Percentiles rank a stretch among this genome's conserved stretches.
phyloP scores from a whole-genome alignment of 1,284 basidiomycete genomes.

The Cryptococcus maquisensis region DNA sequence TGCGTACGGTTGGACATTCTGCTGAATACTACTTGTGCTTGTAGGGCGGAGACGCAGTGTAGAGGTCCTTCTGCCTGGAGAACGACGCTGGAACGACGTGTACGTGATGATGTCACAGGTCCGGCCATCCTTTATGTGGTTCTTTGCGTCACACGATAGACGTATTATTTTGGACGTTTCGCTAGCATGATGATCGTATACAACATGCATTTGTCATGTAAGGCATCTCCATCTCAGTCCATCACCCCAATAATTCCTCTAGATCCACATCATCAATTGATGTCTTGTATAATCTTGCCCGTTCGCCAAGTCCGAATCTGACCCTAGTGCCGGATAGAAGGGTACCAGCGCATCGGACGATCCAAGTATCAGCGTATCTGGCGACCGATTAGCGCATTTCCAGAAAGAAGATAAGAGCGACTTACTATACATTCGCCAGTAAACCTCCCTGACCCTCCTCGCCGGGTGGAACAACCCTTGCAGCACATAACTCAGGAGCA shows the following conservation, averaged over 20 bases:
- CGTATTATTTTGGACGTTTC: too few relatives aligned
- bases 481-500: slow-evolving; percentile 71
- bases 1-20: neutral
- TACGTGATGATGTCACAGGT: too few relatives aligned
- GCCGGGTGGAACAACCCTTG: slow-evolving; percentile 95
- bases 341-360: slow-evolving; percentile 82
- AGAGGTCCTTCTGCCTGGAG: too few relatives aligned
- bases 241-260: slow-evolving; percentile 4
- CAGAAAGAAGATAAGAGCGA: slow-evolving; percentile 9
- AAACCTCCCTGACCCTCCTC: slow-evolving; percentile 90
- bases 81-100: too few relatives aligned
- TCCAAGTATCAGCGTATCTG: slow-evolving; percentile 70
- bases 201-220: slow-evolving; percentile 9
- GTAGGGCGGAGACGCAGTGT: neutral
- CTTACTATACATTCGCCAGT: slow-evolving; percentile 88
- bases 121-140: too few relatives aligned
- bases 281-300: slow-evolving; percentile 78
- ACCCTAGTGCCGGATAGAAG: slow-evolving; percentile 89
- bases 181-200: slow-evolving; percentile 1
- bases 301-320: slow-evolving; percentile 72
- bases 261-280: slow-evolving; percentile 59
- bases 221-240: neutral
- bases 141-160: too few relatives aligned
- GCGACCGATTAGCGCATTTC: neutral
- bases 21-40: neutral